These are phyloP conservation scores for Trichosporon inkin DNA, from an alignment of 1,284 basidiomycete genomes.

Conservation along the genomic window DNA sequence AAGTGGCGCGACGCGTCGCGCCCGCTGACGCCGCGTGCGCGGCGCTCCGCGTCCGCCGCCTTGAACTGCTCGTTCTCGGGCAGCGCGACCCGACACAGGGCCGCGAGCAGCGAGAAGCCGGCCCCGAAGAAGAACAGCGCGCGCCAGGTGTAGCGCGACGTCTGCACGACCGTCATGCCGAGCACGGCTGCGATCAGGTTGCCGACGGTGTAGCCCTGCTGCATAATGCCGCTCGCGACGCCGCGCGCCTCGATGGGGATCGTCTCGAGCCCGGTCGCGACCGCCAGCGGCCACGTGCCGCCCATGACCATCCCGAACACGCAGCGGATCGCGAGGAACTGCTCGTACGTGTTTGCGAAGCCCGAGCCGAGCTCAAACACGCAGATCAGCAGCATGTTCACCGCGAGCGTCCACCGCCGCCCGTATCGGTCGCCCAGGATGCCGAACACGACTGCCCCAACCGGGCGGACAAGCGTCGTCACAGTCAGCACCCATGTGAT, in stretches of 20 bases:
- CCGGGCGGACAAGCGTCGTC: constrained; percentile 82
- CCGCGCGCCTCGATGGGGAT: constrained; percentile 81
- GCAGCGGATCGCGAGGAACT: constrained; percentile 56
- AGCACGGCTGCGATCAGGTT: constrained; percentile 58
- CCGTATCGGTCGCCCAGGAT: constrained; percentile 78
- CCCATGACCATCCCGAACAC: constrained; percentile 85
- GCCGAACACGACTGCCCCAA: constrained; percentile 78
- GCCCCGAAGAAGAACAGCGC: constrained; percentile 53
- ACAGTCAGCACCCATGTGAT: constrained; percentile 76
- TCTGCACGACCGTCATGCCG: constrained; percentile 57
- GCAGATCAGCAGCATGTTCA: constrained; percentile 68
- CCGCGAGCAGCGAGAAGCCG: constrained; percentile 67
- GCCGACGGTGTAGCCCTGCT: constrained; percentile 67
- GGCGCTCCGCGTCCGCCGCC: constrained; percentile 32
- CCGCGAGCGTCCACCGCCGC: constrained; percentile 84
- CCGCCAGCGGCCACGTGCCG: constrained; percentile 52
- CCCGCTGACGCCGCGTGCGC: constrained; percentile 43
- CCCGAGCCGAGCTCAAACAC: constrained; percentile 69
- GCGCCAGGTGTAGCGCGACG: constrained; percentile 46
- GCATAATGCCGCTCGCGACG: constrained; percentile 74
- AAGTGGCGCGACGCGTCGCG: constrained; percentile 64
- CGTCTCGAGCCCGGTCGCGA: constrained; percentile 67
- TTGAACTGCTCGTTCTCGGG: constrained; percentile 76
- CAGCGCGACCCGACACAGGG: constrained; percentile 61
- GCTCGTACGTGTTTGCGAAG: constrained; percentile 52